These are phyloP conservation scores for Blepharisma japonicum DNA, from an alignment of 73 alveolate genomes.

Conservation along the genomic window DNA sequence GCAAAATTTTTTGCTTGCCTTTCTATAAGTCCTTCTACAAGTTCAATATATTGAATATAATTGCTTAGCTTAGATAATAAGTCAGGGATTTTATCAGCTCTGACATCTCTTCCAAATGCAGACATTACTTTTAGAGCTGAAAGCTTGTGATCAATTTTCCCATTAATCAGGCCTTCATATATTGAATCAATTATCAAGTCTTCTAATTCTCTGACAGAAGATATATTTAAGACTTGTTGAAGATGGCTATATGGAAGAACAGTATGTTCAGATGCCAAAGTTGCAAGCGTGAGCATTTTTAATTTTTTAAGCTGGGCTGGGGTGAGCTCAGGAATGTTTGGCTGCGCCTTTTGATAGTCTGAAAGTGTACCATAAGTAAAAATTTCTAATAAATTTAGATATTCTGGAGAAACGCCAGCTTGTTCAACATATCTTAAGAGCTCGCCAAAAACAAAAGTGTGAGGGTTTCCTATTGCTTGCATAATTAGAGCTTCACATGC, in stretches of 20 bases:
- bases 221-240: slow-evolving; percentile 38
- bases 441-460: slow-evolving; percentile 55
- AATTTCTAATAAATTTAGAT: slow-evolving; percentile 35
- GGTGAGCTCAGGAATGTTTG: slow-evolving; percentile 39
- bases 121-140: slow-evolving; percentile 29
- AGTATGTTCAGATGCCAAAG: slow-evolving; percentile 42
- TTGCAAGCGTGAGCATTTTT: slow-evolving; percentile 53
- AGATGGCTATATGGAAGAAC: slow-evolving; percentile 34
- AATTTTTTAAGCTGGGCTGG: slow-evolving; percentile 56
- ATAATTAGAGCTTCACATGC: slow-evolving; percentile 60
- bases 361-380: slow-evolving; percentile 53
- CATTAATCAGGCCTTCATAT: slow-evolving; percentile 48
- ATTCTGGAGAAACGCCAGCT: slow-evolving; percentile 38
- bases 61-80: slow-evolving; percentile 33
- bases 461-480: slow-evolving; percentile 46
- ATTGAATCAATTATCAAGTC: slow-evolving; percentile 58
- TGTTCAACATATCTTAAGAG: slow-evolving; percentile 45
- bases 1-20: too few relatives aligned
- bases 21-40: neutral
- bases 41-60: neutral
- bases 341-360: slow-evolving; percentile 32
- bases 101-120: slow-evolving; percentile 51
- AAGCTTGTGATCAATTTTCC: slow-evolving; percentile 45
- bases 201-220: slow-evolving; percentile 42
- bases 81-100: slow-evolving; percentile 30